phyloP scores from a whole-genome alignment of 768 basidiomycete genomes.

The Suillus hirtellus region DNA sequence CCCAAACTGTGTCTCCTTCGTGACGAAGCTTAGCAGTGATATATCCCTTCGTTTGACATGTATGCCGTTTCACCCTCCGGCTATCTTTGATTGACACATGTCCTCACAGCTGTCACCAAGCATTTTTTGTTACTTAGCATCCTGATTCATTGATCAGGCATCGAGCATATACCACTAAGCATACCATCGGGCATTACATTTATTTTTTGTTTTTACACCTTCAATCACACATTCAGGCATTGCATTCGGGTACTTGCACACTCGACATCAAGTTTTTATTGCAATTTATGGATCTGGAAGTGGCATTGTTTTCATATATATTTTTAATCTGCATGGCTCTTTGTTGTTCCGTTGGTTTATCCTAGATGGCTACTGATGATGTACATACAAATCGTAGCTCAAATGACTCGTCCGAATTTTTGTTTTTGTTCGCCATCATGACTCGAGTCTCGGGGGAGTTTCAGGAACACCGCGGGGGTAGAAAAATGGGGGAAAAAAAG shows the following conservation, averaged over 20 bases:
- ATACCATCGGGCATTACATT: not conserved
- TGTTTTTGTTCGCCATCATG: not conserved
- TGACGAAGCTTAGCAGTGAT: not conserved
- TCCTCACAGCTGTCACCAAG: not conserved
- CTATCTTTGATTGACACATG: not conserved
- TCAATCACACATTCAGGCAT: not conserved
- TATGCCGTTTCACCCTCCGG: not conserved
- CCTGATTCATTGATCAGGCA: not conserved
- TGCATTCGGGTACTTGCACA: constrained; percentile 1
- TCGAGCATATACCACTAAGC: not conserved
- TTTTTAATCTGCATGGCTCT: not conserved
- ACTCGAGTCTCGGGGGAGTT: too few species aligned
- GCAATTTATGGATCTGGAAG: not conserved
- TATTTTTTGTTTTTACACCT: not conserved
- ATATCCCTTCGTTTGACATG: not conserved
- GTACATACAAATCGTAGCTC: not conserved
- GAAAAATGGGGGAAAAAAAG: not conserved
- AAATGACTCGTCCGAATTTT: not conserved
- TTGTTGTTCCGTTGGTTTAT: not conserved
- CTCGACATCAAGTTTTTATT: constrained; percentile 1
- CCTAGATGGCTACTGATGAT: not conserved
- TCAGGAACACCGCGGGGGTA: not conserved
- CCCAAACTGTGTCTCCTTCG: constrained; percentile 57
- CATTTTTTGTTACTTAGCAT: not conserved
- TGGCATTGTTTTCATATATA: not conserved